Percentiles rank a stretch among this genome's conserved stretches.
phyloP scores from a whole-genome alignment of 1,284 basidiomycete species.

The Tausonia pullulans region DNA sequence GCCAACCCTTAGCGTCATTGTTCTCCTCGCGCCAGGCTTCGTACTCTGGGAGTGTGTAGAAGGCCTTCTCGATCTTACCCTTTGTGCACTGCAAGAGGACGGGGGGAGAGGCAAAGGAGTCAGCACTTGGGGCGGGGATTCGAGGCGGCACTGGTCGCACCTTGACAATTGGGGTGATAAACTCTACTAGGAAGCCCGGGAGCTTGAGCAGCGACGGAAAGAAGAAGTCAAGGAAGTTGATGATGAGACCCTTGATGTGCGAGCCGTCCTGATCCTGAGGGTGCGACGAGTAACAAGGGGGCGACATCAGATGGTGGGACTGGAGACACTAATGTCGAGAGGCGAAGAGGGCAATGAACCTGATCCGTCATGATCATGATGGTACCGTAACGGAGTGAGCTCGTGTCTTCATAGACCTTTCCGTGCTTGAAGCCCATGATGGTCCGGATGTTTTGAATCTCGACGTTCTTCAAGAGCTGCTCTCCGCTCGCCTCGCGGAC shows the following conservation, averaged over 20 bases:
- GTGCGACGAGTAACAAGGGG: conserved; percentile 5
- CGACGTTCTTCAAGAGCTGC: conserved; percentile 95
- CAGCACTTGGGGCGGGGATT: background rate
- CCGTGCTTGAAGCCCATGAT: conserved; percentile 94
- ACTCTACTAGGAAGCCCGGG: conserved; percentile 91
- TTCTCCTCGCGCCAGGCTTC: conserved; percentile 81
- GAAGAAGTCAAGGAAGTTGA: conserved; percentile 97
- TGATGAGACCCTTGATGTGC: conserved; percentile 96
- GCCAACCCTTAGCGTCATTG: conserved; percentile 73
- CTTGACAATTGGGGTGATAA: conserved; percentile 96
- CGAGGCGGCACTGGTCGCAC: conserved; percentile 40
- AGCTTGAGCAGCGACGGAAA: conserved; percentile 89
- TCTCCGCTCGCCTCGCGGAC: conserved; percentile 94
- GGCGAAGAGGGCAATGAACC: conserved; percentile 38
- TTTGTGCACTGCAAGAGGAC: conserved; percentile 49
- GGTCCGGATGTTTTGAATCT: conserved; percentile 95
- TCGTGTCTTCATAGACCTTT: conserved; percentile 63
- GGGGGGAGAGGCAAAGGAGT: background rate
- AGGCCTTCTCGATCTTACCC: conserved; percentile 68
- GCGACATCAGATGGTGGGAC: background rate
- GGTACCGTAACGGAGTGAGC: conserved; percentile 70
- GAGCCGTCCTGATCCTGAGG: conserved; percentile 97
- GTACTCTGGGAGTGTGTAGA: conserved; percentile 97
- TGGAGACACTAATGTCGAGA: conserved; percentile 8
- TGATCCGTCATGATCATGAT: conserved; percentile 99